phyloP scores from a whole-genome alignment of 2,329 filamentous ascomycete species.

The Pestalotiopsis sp. region DNA sequence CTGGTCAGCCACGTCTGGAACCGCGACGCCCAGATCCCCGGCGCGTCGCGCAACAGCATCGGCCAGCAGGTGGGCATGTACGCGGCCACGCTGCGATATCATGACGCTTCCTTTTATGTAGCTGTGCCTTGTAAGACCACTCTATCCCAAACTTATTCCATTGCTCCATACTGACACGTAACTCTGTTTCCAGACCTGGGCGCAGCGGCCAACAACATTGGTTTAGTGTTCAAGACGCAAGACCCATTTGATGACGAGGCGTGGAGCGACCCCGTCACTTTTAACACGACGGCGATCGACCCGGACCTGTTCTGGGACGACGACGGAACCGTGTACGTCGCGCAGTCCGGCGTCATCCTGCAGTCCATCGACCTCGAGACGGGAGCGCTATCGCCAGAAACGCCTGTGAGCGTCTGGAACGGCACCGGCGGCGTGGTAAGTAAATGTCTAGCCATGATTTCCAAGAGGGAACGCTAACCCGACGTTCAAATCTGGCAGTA shows the following conservation, averaged over 20 bases:
- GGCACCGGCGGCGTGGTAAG: conserved; percentile 28
- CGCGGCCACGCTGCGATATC: conserved; percentile 33
- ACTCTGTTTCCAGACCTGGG: conserved; percentile 14
- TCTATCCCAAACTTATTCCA: background rate
- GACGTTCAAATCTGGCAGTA: conserved; percentile 17
- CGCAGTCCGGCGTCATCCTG: conserved; percentile 16
- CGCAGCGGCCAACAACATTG: conserved; percentile 3
- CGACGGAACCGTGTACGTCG: conserved; percentile 24
- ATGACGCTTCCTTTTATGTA: conserved; percentile 31
- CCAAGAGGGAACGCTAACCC: background rate
- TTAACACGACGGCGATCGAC: conserved; percentile 20
- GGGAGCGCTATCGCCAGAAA: conserved; percentile 11
- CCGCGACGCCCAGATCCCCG: conserved; percentile 39
- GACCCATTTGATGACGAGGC: conserved; percentile 8
- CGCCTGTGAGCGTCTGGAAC: conserved; percentile 27
- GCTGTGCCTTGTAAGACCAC: conserved; percentile 18
- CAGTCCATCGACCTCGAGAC: conserved; percentile 15
- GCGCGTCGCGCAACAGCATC: conserved; percentile 25
- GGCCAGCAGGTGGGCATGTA: conserved; percentile 31
- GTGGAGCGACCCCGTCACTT: conserved; percentile 29
- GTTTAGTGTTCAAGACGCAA: conserved; percentile 10
- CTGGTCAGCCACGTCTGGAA: conserved; percentile 27
- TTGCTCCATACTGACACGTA: background rate
- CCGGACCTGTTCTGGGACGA: conserved; percentile 17
- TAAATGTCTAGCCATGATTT: background rate